phyloP scores from a whole-genome alignment of 2,329 filamentous ascomycete species.

The Escovopsis sp. region DNA sequence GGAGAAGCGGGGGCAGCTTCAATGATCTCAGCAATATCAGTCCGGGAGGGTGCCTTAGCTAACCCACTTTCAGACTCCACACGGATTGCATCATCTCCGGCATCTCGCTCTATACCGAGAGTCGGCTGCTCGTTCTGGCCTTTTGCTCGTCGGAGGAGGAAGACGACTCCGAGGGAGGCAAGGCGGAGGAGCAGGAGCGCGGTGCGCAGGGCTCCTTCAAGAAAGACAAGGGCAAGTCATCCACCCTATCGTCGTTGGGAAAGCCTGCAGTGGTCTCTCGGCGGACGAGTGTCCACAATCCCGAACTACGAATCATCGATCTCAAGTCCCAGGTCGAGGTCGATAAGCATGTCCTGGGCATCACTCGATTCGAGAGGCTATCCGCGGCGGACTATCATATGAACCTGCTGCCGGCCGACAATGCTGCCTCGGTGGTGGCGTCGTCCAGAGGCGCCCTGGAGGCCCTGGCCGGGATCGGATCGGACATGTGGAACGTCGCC shows the following conservation, averaged over 20 bases:
- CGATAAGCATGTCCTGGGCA: conserved; percentile 70
- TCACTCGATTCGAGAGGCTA: conserved; percentile 75
- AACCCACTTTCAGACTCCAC: conserved; percentile 46
- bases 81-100: conserved; percentile 98
- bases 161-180: conserved; percentile 33
- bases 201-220: conserved; percentile 12
- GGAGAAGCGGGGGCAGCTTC: too few species aligned
- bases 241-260: conserved; percentile 33
- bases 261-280: conserved; percentile 50
- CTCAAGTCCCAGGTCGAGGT: conserved; percentile 73
- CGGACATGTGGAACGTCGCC: conserved; percentile 80
- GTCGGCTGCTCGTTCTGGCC: conserved; percentile 76
- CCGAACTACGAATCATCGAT: conserved; percentile 83
- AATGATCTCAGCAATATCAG: too few species aligned
- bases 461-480: conserved; percentile 53
- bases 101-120: conserved; percentile 90
- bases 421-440: conserved; percentile 46
- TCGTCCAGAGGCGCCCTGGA: conserved; percentile 62
- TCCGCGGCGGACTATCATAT: conserved; percentile 87
- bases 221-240: conserved; percentile 26
- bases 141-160: conserved; percentile 65
- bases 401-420: conserved; percentile 60
- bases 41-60: neutral
- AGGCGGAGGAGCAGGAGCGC: conserved; percentile 10
- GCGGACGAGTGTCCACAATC: conserved; percentile 64